Base-by-base conservation (phyloP, 2,329 filamentous ascomycete genomes). In the Fusarium sp. region DNA sequence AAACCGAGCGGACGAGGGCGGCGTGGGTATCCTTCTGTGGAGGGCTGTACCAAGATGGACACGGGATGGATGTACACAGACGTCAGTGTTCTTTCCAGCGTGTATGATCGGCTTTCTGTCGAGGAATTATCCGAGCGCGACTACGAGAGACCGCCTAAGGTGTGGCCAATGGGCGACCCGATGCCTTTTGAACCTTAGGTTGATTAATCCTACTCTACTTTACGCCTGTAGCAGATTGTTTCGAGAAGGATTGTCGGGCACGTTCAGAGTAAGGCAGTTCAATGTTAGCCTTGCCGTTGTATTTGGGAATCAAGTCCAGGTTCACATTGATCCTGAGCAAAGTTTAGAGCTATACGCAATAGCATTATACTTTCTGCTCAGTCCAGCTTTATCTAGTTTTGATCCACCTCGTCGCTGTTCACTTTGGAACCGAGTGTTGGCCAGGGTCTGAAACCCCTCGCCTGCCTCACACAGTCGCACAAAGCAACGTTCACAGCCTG, bases 41-140 rank as follows among this genome's bases (percentile, higher is more conserved):
- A 71, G 20, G 27, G 23, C 1, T 68, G 50, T 1, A 37, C 9
- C 7, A 71, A 16, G 18, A n/a, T 64, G 10, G 45, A 71, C 9
- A 71, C 64, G 11, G 64, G 68, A 16, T 71, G 64, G 50, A 57
- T 71, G 16, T 71, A 64, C 48, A 71, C 20, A 3, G 4, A 14
- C 1, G 8, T 71, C 18, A 0, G 32, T 13, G 7, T 10, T 3
- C 16, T 67, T 35, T 1, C 67, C 2, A 1, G 0, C 1, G 20
- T 71, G 32, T 67, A 70, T 9, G 2, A 71, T 32, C 41, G 7
- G 4, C 32, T 70, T 1, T 61, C 56, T n/a, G 9, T 30, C 6
- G 13, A 50, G 16, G 54, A 43, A 1, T 30, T 57, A 16, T 7
- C n/a, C 4, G 48, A 56, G 8, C 10, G 45, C 25, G 64, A 62